Conservation (phyloP, 495 filamentous ascomycete species). For the Aspergillus sparsus region DNA sequence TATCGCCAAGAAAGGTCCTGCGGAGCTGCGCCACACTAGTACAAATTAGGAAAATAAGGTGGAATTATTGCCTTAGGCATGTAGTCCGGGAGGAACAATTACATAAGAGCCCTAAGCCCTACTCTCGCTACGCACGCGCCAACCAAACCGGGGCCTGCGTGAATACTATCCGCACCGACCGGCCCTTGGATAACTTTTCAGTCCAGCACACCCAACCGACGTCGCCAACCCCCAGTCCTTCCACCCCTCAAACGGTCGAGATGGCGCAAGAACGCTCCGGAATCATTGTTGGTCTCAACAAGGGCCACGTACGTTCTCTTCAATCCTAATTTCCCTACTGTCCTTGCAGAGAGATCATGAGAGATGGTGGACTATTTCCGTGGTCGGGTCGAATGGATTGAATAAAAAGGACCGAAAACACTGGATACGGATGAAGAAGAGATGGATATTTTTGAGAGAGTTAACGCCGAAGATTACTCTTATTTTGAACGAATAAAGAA, state of each 20-base stretch:
- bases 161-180: constrained; percentile 39
- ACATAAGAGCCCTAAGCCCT: constrained; percentile 29
- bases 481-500: background rate
- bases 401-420: background rate
- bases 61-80: constrained; percentile 3
- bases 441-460: background rate
- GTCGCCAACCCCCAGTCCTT: constrained; percentile 47
- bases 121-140: constrained; percentile 33
- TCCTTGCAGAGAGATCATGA: constrained; percentile 12
- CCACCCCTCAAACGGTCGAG: constrained; percentile 39
- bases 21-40: background rate
- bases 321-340: constrained; percentile 23
- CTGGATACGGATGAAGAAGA: background rate
- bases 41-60: constrained; percentile 9
- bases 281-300: constrained; percentile 81
- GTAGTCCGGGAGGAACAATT: background rate
- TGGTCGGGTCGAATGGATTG: constrained; percentile 11
- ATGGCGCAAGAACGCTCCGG: constrained; percentile 71
- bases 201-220: constrained; percentile 42
- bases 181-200: constrained; percentile 25
- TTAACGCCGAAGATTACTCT: background rate
- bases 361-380: background rate
- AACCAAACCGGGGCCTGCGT: constrained; percentile 39
- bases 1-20: no score
- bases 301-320: constrained; percentile 74